Conservation (phyloP, 1,139 yeast species). For the Wickerhamomyces sp. region DNA sequence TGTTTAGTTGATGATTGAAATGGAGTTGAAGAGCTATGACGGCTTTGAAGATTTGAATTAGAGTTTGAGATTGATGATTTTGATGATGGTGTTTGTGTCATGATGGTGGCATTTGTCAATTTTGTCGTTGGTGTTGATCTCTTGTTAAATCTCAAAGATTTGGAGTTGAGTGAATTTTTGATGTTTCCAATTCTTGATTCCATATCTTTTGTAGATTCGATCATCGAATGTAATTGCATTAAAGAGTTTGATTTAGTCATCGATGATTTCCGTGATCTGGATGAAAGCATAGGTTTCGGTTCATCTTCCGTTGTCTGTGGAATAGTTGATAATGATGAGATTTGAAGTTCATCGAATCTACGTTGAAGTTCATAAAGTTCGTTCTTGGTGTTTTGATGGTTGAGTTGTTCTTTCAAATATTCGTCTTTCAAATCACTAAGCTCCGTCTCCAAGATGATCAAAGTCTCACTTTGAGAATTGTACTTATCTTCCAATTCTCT, state of each 20-base stretch:
- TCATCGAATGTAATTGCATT: constrained; percentile 24
- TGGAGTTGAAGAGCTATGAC: constrained; percentile 1
- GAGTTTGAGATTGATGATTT: constrained; percentile 2
- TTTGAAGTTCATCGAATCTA: constrained; percentile 8
- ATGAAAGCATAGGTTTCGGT: not conserved
- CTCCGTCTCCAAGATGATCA: constrained; percentile 23
- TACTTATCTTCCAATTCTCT: constrained; percentile 20
- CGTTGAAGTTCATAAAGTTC: constrained; percentile 16
- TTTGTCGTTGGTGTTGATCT: constrained; percentile 9
- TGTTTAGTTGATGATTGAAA: constrained; percentile 1
- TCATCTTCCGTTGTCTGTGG: not conserved
- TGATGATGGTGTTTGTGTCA: constrained; percentile 9
- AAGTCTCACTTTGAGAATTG: constrained; percentile 18
- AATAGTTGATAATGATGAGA: too few relatives aligned
- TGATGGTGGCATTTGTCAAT: constrained; percentile 6
- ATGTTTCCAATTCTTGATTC: constrained; percentile 22
- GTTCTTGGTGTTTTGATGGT: constrained; percentile 23
- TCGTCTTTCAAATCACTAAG: constrained; percentile 16
- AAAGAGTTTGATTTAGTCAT: constrained; percentile 24
- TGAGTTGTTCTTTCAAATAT: constrained; percentile 19
- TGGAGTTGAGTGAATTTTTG: constrained; percentile 16
- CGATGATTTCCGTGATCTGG: constrained; percentile 1
- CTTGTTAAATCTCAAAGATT: constrained; percentile 2
- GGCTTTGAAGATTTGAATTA: too few relatives aligned
- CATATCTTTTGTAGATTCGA: constrained; percentile 25